A percentile compares a stretch with the other conserved stretches of the same genome.
phyloP scores from a whole-genome alignment of 75 land plant genomes.

The Pinus tabuliformis region DNA sequence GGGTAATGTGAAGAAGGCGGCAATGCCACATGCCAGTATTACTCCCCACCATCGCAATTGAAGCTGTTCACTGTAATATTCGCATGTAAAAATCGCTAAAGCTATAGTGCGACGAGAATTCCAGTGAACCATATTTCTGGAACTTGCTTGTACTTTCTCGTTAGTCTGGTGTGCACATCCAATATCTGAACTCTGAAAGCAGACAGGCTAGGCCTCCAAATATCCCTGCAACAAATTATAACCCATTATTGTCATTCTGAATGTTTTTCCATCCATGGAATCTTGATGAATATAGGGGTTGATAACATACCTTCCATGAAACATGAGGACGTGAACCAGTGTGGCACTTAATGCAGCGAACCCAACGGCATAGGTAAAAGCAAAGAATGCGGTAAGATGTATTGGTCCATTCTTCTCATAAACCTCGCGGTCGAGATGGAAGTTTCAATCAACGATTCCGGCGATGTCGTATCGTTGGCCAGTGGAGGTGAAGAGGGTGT shows the following conservation, averaged over 20 bases:
- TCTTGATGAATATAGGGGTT: background rate
- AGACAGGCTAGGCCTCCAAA: conserved; percentile 55
- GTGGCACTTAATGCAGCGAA: conserved; percentile 73
- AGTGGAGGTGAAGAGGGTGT: conserved; percentile 24
- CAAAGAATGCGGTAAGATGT: conserved; percentile 66
- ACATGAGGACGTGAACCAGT: conserved; percentile 57
- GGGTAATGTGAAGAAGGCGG: conserved; percentile 73
- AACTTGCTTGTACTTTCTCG: conserved; percentile 62
- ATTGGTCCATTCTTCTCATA: conserved; percentile 37
- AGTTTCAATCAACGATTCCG: conserved; percentile 33
- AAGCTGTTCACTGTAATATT: conserved; percentile 42
- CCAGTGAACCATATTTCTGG: conserved; percentile 66
- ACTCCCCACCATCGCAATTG: conserved; percentile 92
- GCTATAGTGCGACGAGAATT: conserved; percentile 46
- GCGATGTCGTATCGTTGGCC: conserved; percentile 51
- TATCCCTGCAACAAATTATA: conserved; percentile 34
- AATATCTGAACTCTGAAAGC: conserved; percentile 40
- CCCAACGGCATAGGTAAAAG: conserved; percentile 63
- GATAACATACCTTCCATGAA: conserved; percentile 69
- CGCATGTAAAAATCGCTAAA: conserved; percentile 32
- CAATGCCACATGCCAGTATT: conserved; percentile 58
- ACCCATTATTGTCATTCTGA: background rate
- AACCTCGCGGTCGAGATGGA: conserved; percentile 43
- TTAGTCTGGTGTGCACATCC: conserved; percentile 77
- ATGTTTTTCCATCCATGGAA: background rate